Conservation (phyloP, 140 eudicot genomes). For the Ambrosia hybrid region DNA sequence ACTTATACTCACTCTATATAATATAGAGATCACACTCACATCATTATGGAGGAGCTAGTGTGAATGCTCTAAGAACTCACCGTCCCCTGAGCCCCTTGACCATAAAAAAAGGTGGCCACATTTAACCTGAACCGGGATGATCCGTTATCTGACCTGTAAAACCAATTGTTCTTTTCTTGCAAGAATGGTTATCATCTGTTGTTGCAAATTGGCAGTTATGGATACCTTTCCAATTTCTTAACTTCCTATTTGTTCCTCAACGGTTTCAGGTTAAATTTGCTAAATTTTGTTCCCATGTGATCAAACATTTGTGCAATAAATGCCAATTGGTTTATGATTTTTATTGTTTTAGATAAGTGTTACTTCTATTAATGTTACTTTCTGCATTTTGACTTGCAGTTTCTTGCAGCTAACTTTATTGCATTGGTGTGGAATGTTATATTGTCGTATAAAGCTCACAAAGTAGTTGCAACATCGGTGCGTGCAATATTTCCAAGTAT, state of each 20-base stretch:
- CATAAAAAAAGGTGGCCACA: neutral
- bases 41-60: too few species aligned
- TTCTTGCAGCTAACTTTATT: conserved; percentile 4
- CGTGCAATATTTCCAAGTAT: too few species aligned
- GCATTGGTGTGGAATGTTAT: conserved; percentile 6
- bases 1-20: too few species aligned
- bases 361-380: neutral
- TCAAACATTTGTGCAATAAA: neutral
- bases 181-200: conserved; percentile 86
- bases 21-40: too few species aligned
- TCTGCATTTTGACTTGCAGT: neutral
- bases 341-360: neutral
- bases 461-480: neutral
- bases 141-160: neutral
- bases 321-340: neutral
- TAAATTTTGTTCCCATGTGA: neutral
- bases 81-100: too few species aligned
- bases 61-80: too few species aligned
- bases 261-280: conserved; percentile 71
- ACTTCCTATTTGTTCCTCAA: conserved; percentile 88
- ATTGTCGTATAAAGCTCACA: conserved; percentile 1
- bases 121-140: neutral
- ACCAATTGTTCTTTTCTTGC: neutral
- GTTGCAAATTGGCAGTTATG: conserved; percentile 92
- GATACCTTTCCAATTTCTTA: conserved; percentile 90